phyloP scores from a whole-genome alignment of 2,329 filamentous ascomycete species.

The Talaromyces sp. region DNA sequence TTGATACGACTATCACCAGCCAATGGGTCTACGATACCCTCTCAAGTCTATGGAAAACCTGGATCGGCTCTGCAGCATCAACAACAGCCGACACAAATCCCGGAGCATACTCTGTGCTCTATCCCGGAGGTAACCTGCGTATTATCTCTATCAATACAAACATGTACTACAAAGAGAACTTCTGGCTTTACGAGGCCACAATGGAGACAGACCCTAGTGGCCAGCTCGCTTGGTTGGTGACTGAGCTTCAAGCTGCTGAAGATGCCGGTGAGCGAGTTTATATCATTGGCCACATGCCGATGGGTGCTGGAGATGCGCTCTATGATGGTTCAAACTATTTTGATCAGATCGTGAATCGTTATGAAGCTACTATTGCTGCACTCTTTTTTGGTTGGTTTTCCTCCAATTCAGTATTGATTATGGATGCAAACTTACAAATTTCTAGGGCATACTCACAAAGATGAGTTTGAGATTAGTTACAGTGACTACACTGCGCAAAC shows the following conservation, averaged over 20 bases:
- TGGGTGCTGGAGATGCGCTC: constrained; percentile 50
- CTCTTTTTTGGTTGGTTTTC: constrained; percentile 47
- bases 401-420: neutral
- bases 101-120: constrained; percentile 51
- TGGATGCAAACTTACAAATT: neutral
- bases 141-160: constrained; percentile 59
- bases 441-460: constrained; percentile 50
- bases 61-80: constrained; percentile 44
- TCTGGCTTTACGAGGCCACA: constrained; percentile 52
- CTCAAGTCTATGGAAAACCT: constrained; percentile 47
- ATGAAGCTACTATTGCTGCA: constrained; percentile 50
- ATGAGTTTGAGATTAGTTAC: constrained; percentile 56
- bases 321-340: constrained; percentile 51
- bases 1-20: constrained; percentile 39
- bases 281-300: constrained; percentile 56
- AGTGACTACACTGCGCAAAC: constrained; percentile 43
- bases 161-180: constrained; percentile 56
- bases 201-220: constrained; percentile 52
- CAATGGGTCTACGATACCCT: constrained; percentile 55
- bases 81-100: constrained; percentile 37
- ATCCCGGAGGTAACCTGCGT: constrained; percentile 49
- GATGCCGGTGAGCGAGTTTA: constrained; percentile 52
- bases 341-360: constrained; percentile 52
- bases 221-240: constrained; percentile 53
- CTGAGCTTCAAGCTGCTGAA: constrained; percentile 54